Evolutionary conservation across 2,329 filamentous ascomycete species (phyloP).

Genomic region (Neophaeococcomyces aloes): DNA sequence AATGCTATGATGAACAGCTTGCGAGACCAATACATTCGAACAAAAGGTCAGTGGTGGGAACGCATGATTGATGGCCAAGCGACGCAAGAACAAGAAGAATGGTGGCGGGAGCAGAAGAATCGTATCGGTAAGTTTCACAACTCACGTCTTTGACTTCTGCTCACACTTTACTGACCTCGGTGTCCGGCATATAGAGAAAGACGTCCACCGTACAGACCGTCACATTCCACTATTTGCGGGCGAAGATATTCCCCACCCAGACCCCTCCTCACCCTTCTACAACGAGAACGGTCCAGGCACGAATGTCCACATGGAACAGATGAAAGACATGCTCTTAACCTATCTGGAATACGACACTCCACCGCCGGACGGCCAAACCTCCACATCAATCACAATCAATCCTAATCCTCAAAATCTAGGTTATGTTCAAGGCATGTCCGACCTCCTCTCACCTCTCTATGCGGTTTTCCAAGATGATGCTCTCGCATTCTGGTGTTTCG

Average conservation of each 20-base stretch:
- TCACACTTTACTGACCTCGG: conserved; percentile 37
- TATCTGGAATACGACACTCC: conserved; percentile 87
- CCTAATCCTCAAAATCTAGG: conserved; percentile 58
- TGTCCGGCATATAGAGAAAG: conserved; percentile 66
- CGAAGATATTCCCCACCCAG: conserved; percentile 92
- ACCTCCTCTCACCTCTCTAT: conserved; percentile 89
- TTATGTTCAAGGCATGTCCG: conserved; percentile 98
- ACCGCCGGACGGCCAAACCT: conserved; percentile 12
- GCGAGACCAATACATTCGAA: conserved; percentile 82
- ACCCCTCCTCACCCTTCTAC: conserved; percentile 89
- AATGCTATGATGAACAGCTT: conserved; percentile 73
- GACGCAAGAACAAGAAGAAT: conserved; percentile 73
- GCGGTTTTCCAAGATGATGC: conserved; percentile 96
- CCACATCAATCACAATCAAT: conserved; percentile 9
- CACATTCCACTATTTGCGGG: conserved; percentile 90
- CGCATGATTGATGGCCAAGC: conserved; percentile 72
- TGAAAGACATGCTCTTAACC: conserved; percentile 97
- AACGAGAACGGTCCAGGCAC: conserved; percentile 78
- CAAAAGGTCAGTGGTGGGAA: conserved; percentile 97
- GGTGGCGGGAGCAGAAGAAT: conserved; percentile 90
- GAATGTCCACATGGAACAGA: conserved; percentile 94
- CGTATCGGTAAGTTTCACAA: conserved; percentile 64
- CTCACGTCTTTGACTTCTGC: conserved; percentile 23
- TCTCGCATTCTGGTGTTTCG: conserved; percentile 92
- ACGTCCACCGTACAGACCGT: conserved; percentile 93